Base-by-base conservation (phyloP, 306 rosid species). In the Oxytropis ochrocephala region DNA sequence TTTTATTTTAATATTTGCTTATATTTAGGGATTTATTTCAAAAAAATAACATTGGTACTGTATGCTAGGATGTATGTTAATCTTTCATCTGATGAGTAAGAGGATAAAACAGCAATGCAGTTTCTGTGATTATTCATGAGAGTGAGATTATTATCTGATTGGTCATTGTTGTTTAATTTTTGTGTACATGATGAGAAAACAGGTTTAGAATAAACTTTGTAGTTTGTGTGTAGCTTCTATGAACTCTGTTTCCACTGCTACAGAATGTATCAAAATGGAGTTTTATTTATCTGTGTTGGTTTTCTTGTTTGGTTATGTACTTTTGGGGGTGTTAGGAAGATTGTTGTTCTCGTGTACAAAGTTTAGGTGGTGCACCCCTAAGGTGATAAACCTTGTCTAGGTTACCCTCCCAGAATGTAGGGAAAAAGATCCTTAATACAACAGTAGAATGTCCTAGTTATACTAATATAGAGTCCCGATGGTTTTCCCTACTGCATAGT, bases 151-250 rank as follows among this genome's bases (percentile, higher is more conserved):
- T 44, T 42, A n/a, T 19, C 13, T 46, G 17, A 29, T 69, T 21
- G 8, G 70, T 13, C 29, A 14, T 55, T 69, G 48, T 49, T 57
- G 32, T 64, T 14, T 11, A 29, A 30, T 33, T 70, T 44, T 75
- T 65, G 55, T 21, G 16, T 65, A 44, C 10, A 51, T 2, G 0
- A 49, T 42, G 53, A 35, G 18, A 41, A 56, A 48, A 67, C 18
- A 8, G 27, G 67, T 56, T 52, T 70, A 10, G 58, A 66, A 19
- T 49, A 41, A 50, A 46, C 36, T 32, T 58, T 48, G 9, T 39
- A 18, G 60, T 73, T 50, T 39, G 27, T 19, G 5, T 29, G 72
- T 59, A 69, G 53, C 46, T 72, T 54, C 75, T 65, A 47, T 65
- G 72, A 59, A 49, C 18, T 12, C 51, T 16, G 6, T 11, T 0